Conservation (phyloP, 1,139 yeast genomes). For the Candida sanyaensis region DNA sequence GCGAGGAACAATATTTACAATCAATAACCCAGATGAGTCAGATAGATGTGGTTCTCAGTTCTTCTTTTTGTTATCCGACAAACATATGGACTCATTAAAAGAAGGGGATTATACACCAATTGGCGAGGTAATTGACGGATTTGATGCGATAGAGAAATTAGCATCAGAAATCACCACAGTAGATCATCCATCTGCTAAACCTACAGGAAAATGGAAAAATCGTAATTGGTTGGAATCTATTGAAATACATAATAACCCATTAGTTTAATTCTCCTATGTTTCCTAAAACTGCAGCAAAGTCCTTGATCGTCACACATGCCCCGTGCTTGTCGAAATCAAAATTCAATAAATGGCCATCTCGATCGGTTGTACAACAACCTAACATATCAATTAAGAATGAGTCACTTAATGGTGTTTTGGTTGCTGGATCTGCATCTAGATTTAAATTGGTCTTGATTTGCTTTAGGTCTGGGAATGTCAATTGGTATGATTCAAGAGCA, state of each 20-base stretch:
- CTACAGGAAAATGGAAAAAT: slow-evolving; percentile 22
- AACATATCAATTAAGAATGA: slow-evolving; percentile 47
- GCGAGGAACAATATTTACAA: slow-evolving; percentile 21
- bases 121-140: slow-evolving; percentile 23
- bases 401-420: slow-evolving; percentile 25
- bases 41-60: slow-evolving; percentile 22
- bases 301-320: slow-evolving; percentile 35
- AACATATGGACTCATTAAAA: slow-evolving; percentile 11
- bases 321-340: slow-evolving; percentile 34
- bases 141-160: slow-evolving; percentile 17
- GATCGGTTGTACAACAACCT: slow-evolving; percentile 35
- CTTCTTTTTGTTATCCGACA: slow-evolving; percentile 20
- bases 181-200: slow-evolving; percentile 20
- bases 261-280: slow-evolving; percentile 33
- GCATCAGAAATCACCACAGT: slow-evolving; percentile 10
- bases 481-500: slow-evolving; percentile 15
- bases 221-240: slow-evolving; percentile 20
- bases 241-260: slow-evolving; percentile 20
- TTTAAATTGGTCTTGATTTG: slow-evolving; percentile 30
- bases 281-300: slow-evolving; percentile 47
- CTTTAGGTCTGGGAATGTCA: slow-evolving; percentile 36
- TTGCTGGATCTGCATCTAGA: slow-evolving; percentile 26
- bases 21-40: slow-evolving; percentile 15
- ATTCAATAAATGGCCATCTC: slow-evolving; percentile 30
- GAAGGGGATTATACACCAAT: slow-evolving; percentile 17